Evolutionary conservation across 495 filamentous ascomycete genomes (phyloP), one percentile per base, ranked within the genome.

Genomic region (Tuber indicum): DNA sequence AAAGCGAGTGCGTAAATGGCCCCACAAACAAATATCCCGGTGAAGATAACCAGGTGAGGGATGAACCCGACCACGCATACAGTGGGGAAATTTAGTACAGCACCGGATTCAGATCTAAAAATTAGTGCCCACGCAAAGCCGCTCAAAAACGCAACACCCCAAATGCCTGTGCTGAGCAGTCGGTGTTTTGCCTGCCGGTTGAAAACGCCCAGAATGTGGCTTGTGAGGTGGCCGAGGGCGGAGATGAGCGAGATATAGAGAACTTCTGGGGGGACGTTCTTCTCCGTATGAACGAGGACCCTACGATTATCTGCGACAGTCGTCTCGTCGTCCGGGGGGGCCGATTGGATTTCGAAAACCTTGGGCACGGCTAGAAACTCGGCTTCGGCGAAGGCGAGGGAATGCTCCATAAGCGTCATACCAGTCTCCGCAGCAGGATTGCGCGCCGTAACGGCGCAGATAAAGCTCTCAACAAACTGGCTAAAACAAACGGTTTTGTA

Each of bases 391-490:
- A 98, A 99, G 0, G 96, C 96, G 21, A 99, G 86, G 0, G 96
- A 98, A 82, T 97, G 94, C 80, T 99, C 96, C 82, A 99, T 96
- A 32, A 98, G 88, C 0, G 94, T 97, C 93, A 98, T 98, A 9
- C 94, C 94, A 1, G 94, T 96, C 85, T 98, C 96, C 0, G 93
- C 91, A 76, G 91, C 89, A 9, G 91, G 87, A 5, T 88, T 87
- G 17, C 92, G 89, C n/a, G 94, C 94, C 79, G 97, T 94, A n/a
- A 98, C 86, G 7, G 95, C 92, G 83, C 93, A 94, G 9, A 91
- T 90, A 36, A 98, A 86, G 0, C 92, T 94, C 82, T 98, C 96
- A 42, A 96, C 84, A 81, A 98, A 96, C 80, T 97, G 93, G 79
- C 92, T 92, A 3, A 96, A 81, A 75, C 93, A 96, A 17, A 98